phyloP scores from a whole-genome alignment of 2,329 filamentous ascomycete genomes.

The Furcasterigmium sp. region DNA sequence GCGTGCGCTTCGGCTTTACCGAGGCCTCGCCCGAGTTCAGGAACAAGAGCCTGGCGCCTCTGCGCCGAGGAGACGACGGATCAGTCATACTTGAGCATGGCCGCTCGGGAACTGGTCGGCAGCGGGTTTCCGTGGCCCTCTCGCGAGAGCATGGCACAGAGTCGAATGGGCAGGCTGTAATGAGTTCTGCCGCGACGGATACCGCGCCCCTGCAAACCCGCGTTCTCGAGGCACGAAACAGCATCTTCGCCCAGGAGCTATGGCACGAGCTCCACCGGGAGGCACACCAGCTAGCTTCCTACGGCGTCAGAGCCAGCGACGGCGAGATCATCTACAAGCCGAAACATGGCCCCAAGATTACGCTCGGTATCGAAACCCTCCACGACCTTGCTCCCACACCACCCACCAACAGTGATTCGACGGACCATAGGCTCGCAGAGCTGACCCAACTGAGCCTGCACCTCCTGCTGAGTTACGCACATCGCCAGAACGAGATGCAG shows the following conservation, averaged over 20 bases:
- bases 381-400: slow-evolving; percentile 16
- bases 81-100: slow-evolving; percentile 68
- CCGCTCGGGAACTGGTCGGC: slow-evolving; percentile 41
- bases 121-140: slow-evolving; percentile 64
- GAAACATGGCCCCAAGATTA: slow-evolving; percentile 48
- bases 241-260: slow-evolving; percentile 77
- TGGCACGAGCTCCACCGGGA: slow-evolving; percentile 88
- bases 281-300: slow-evolving; percentile 64
- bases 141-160: slow-evolving; percentile 41
- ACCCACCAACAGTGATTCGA: slow-evolving; percentile 19
- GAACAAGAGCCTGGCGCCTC: slow-evolving; percentile 71
- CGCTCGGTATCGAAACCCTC: slow-evolving; percentile 53
- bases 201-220: slow-evolving; percentile 59
- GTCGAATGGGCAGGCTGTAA: slow-evolving; percentile 51
- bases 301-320: slow-evolving; percentile 62
- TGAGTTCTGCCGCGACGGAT: slow-evolving; percentile 48
- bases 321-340: slow-evolving; percentile 51
- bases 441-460: slow-evolving; percentile 63
- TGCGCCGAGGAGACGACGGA: slow-evolving; percentile 71
- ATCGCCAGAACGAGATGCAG: slow-evolving; percentile 67
- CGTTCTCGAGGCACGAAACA: slow-evolving; percentile 72
- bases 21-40: slow-evolving; percentile 62
- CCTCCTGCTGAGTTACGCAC: slow-evolving; percentile 72
- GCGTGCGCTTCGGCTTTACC: slow-evolving; percentile 83
- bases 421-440: slow-evolving; percentile 53